Conservation (phyloP, 305 asterid species). For the Fraxinus sp. region DNA sequence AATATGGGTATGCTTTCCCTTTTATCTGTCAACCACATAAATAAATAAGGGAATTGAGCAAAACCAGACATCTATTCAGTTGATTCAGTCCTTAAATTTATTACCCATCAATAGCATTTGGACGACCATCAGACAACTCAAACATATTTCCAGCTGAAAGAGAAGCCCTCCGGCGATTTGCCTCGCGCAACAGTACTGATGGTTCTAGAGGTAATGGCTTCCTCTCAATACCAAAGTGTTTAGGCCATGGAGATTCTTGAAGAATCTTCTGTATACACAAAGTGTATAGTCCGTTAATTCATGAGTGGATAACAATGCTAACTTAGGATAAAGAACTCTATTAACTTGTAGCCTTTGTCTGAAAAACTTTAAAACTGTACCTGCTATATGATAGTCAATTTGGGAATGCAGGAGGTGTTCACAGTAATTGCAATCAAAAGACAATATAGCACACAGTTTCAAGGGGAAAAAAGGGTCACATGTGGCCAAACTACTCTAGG, state of each 20-base stretch:
- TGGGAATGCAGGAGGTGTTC: constrained; percentile 12
- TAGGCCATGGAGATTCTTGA: constrained; percentile 73
- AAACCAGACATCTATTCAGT: constrained; percentile 13
- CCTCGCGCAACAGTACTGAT: constrained; percentile 92
- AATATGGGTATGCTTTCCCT: neutral
- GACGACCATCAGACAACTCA: constrained; percentile 79
- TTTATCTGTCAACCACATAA: constrained; percentile 20
- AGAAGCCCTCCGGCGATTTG: constrained; percentile 90
- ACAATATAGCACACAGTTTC: neutral
- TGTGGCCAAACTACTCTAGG: constrained; percentile 15
- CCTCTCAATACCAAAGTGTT: constrained; percentile 93
- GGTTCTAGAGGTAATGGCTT: constrained; percentile 97
- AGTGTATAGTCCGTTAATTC: constrained; percentile 14
- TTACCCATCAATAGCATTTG: constrained; percentile 68
- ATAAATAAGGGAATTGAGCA: constrained; percentile 6
- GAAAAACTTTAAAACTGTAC: neutral
- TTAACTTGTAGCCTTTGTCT: neutral
- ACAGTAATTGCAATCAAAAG: constrained; percentile 5
- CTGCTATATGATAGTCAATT: constrained; percentile 7
- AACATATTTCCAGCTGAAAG: constrained; percentile 92
- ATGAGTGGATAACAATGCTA: constrained; percentile 13
- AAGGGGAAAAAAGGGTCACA: neutral
- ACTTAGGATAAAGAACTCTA: constrained; percentile 8
- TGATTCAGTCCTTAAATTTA: constrained; percentile 23
- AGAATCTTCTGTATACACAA: constrained; percentile 65